A percentile compares a stretch with the other conserved stretches of the same genome.
These are phyloP conservation scores for Sporobolomyces phaffii DNA, from an alignment of 768 basidiomycete genomes.

Conservation along the genomic window DNA sequence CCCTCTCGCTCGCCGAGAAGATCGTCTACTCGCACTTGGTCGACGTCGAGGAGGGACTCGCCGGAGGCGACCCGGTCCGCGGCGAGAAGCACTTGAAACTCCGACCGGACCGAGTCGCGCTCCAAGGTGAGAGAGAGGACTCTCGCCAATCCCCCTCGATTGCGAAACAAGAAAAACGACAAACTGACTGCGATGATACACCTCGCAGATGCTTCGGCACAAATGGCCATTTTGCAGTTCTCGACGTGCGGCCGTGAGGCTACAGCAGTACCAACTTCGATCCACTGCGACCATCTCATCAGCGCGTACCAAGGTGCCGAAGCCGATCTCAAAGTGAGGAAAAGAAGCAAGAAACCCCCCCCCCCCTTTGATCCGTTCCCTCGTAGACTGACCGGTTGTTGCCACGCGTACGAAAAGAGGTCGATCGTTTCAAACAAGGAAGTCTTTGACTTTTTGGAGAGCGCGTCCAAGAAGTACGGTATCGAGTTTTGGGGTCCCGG, in stretches of 20 bases:
- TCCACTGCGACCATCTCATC: constrained; percentile 97
- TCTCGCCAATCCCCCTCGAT: constrained; percentile 40
- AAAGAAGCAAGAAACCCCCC: too few relatives aligned
- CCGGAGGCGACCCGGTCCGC: constrained; percentile 61
- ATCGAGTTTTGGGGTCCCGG: constrained; percentile 99
- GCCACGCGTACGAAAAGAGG: too few relatives aligned
- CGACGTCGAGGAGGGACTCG: constrained; percentile 65
- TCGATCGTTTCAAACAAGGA: constrained; percentile 86
- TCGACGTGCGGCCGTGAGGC: constrained; percentile 86
- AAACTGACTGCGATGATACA: constrained; percentile 13
- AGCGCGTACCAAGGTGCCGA: constrained; percentile 86
- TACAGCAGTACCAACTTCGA: constrained; percentile 66
- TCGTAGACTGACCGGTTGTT: too few relatives aligned
- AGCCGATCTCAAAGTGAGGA: constrained; percentile 68
- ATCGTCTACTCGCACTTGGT: constrained; percentile 88
- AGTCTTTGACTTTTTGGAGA: constrained; percentile 90
- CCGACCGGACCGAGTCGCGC: constrained; percentile 85
- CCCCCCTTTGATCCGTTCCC: too few relatives aligned
- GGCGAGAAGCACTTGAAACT: constrained; percentile 88
- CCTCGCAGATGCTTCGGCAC: constrained; percentile 49
- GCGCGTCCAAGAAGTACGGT: constrained; percentile 51
- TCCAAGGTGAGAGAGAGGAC: constrained; percentile 93
- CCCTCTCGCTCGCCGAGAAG: constrained; percentile 93
- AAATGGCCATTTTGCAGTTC: constrained; percentile 74
- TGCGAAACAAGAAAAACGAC: too few relatives aligned